These are phyloP conservation scores for Pecoramyces ruminantium DNA, from an alignment of 192 early-diverging fungal species.

Conservation along the genomic window DNA sequence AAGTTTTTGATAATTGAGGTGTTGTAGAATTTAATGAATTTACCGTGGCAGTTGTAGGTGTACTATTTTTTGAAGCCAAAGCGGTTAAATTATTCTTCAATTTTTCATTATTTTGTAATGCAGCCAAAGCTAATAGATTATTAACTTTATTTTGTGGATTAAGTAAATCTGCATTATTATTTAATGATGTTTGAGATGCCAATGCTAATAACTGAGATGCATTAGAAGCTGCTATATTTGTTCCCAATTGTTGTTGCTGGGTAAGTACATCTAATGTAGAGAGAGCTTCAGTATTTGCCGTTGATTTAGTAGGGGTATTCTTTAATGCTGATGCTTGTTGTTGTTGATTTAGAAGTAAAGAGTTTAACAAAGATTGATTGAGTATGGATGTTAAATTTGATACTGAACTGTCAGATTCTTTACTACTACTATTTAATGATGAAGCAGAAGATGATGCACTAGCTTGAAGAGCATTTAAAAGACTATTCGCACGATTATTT, in stretches of 20 bases:
- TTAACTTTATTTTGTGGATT: neutral
- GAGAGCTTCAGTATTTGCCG: too few relatives aligned
- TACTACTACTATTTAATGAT: neutral
- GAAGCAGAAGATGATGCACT: neutral
- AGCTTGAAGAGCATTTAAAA: neutral
- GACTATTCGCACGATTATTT: neutral
- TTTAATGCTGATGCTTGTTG: neutral
- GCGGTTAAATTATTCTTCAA: neutral
- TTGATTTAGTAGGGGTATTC: too few relatives aligned
- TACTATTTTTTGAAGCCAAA: too few relatives aligned
- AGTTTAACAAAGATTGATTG: neutral
- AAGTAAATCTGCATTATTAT: too few relatives aligned
- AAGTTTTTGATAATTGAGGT: neutral
- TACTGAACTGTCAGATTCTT: neutral
- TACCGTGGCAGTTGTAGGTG: too few relatives aligned
- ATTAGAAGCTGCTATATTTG: neutral
- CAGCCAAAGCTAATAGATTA: neutral
- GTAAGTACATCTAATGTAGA: too few relatives aligned
- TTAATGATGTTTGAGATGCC: too few relatives aligned
- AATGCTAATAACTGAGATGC: too few relatives aligned
- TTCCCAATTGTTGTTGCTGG: neutral
- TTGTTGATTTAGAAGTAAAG: neutral
- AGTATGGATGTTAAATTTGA: neutral
- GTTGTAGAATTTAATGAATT: neutral
- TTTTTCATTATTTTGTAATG: neutral